A percentile compares a stretch with the other conserved stretches of the same genome.
Conservation (phyloP, 2,329 filamentous ascomycete genomes). For the Monosporascus cannonballus region DNA sequence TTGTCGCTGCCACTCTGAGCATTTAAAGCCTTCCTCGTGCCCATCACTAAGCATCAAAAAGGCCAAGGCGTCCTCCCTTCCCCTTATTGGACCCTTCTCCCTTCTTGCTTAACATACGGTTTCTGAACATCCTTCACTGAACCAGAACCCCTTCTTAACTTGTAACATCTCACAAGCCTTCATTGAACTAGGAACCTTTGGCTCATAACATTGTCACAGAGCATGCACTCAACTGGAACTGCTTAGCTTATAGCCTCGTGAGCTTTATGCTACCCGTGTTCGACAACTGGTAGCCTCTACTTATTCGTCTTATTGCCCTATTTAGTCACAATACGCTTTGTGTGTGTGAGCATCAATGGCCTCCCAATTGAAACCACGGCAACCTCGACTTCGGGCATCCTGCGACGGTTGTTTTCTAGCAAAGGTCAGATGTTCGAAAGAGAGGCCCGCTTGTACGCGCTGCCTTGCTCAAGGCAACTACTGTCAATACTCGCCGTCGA, state of each 20-base stretch:
- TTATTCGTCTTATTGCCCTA: constrained; percentile 11
- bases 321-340: constrained; percentile 1
- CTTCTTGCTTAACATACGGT: too few species aligned
- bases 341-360: too few species aligned
- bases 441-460: constrained; percentile 45
- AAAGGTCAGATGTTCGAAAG: constrained; percentile 52
- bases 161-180: too few species aligned
- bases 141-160: too few species aligned
- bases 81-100: too few species aligned
- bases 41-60: too few species aligned
- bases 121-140: too few species aligned
- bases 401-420: constrained; percentile 50
- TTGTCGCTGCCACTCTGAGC: too few species aligned
- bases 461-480: constrained; percentile 43
- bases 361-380: constrained; percentile 27
- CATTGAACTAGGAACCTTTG: too few species aligned
- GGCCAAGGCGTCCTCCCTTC: too few species aligned
- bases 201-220: constrained; percentile 4
- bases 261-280: constrained; percentile 17
- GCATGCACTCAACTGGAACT: constrained; percentile 9
- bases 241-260: constrained; percentile 11
- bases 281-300: constrained; percentile 4
- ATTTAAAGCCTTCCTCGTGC: too few species aligned
- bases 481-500: constrained; percentile 48
- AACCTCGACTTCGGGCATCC: constrained; percentile 40